These are phyloP conservation scores for Scenedesmus sp. DNA, from an alignment of 163 green algal genomes.

Conservation along the genomic window DNA sequence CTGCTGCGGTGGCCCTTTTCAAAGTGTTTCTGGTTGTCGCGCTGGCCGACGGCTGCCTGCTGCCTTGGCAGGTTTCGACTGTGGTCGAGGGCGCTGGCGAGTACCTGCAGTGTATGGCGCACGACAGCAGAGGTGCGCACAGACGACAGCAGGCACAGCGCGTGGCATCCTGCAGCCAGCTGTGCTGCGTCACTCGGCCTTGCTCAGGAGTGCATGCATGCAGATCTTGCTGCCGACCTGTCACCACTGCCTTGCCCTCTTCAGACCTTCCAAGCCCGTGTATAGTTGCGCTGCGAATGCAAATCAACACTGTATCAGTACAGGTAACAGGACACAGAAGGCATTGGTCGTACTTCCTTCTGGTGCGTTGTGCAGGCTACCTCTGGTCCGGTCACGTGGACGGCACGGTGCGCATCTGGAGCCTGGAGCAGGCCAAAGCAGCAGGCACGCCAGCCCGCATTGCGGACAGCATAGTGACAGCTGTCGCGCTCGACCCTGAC, in stretches of 20 bases:
- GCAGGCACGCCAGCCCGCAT: slow-evolving; percentile 19
- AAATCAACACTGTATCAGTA: too few relatives aligned
- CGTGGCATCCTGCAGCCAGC: not conserved
- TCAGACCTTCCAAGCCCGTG: too few relatives aligned
- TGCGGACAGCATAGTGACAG: slow-evolving; percentile 18
- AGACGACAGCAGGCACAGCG: not conserved
- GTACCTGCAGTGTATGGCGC: slow-evolving; percentile 32
- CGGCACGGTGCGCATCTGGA: slow-evolving; percentile 47
- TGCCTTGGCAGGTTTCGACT: slow-evolving; percentile 1
- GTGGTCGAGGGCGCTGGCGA: not conserved
- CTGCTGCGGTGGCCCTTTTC: too few relatives aligned
- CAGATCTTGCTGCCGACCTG: too few relatives aligned
- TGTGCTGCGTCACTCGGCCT: too few relatives aligned
- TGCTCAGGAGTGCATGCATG: too few relatives aligned
- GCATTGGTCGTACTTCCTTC: too few relatives aligned
- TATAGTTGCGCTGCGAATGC: too few relatives aligned
- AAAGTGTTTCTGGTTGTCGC: too few relatives aligned
- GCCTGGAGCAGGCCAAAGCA: not conserved
- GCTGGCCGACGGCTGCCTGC: too few relatives aligned
- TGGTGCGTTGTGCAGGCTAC: not conserved
- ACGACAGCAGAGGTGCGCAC: slow-evolving; percentile 30
- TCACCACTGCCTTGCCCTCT: too few relatives aligned
- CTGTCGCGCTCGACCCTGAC: slow-evolving; percentile 40
- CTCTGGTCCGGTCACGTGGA: slow-evolving; percentile 51
- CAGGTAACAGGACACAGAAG: too few relatives aligned